A percentile compares a stretch with the other conserved stretches of the same genome.
Evolutionary conservation across 805 yeast genomes (phyloP).

Genomic region (Scheffersomyces coipomensis): DNA sequence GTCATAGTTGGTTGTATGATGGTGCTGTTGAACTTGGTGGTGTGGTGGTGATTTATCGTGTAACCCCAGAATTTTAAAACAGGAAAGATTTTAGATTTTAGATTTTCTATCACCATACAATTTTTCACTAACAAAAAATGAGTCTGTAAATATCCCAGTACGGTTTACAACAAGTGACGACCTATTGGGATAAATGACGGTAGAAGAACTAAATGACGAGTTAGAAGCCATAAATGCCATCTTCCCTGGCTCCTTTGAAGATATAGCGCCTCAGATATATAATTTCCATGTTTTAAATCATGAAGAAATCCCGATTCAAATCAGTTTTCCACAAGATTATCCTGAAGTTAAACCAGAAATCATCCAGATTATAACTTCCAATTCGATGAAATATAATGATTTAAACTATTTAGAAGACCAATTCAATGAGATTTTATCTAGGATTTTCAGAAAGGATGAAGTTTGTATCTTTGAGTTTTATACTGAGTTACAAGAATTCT

Average conservation of each 20-base stretch:
- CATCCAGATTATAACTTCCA: conserved; percentile 49
- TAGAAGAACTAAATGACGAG: conserved; percentile 66
- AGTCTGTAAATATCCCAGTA: too few species aligned
- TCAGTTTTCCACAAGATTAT: conserved; percentile 70
- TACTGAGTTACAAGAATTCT: conserved; percentile 56
- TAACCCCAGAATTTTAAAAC: too few species aligned
- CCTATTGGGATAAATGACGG: conserved; percentile 15
- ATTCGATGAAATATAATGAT: conserved; percentile 38
- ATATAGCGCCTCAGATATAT: conserved; percentile 36
- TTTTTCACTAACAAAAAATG: too few species aligned
- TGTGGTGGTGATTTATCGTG: too few species aligned
- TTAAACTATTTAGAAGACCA: conserved; percentile 40
- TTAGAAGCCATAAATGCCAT: conserved; percentile 83
- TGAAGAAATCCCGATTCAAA: conserved; percentile 55
- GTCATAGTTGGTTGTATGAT: too few species aligned
- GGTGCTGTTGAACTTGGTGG: too few species aligned
- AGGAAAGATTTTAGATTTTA: too few species aligned
- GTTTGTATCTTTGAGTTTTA: conserved; percentile 82
- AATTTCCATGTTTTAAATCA: conserved; percentile 62
- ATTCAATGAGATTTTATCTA: conserved; percentile 51
- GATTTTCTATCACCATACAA: too few species aligned
- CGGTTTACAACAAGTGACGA: too few species aligned
- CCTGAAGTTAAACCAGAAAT: conserved; percentile 67
- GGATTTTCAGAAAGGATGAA: conserved; percentile 54
- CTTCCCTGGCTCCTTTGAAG: conserved; percentile 61